phyloP scores from a whole-genome alignment of 305 asterid species.

The Fraxinus latifolia region DNA sequence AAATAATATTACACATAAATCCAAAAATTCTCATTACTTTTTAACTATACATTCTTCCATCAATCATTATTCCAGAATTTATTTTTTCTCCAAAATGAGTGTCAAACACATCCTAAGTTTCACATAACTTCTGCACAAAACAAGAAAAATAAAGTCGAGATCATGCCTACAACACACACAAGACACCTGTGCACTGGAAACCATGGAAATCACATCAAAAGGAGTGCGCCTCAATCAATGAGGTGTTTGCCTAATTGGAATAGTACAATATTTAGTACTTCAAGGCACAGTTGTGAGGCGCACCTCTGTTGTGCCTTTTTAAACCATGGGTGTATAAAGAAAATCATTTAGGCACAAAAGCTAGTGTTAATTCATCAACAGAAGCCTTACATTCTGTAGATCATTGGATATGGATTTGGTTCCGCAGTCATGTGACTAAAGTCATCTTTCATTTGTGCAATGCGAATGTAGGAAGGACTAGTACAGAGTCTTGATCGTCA shows the following conservation, averaged over 20 bases:
- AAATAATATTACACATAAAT: too few species aligned
- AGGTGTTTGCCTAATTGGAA: background rate
- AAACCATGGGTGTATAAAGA: background rate
- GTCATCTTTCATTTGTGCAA: background rate
- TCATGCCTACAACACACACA: background rate
- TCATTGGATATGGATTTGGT: background rate
- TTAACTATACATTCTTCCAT: too few species aligned
- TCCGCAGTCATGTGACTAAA: background rate
- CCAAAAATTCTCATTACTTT: too few species aligned
- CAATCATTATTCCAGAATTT: too few species aligned
- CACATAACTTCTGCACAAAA: background rate
- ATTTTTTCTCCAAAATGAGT: too few species aligned
- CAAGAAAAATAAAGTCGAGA: background rate
- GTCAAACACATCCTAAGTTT: background rate
- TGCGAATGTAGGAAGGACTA: background rate
- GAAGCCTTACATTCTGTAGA: background rate
- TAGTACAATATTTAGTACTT: background rate
- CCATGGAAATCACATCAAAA: background rate
- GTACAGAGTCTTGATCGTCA: background rate
- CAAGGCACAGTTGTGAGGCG: background rate
- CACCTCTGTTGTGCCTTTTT: background rate
- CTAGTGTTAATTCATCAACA: background rate
- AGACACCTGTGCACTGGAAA: background rate
- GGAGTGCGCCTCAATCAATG: background rate
- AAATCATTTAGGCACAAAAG: background rate